Evolutionary conservation across 352 stramenopile species (phyloP), one percentile per base, ranked within the genome.

Genomic region (Phytophthora ohioensis): DNA sequence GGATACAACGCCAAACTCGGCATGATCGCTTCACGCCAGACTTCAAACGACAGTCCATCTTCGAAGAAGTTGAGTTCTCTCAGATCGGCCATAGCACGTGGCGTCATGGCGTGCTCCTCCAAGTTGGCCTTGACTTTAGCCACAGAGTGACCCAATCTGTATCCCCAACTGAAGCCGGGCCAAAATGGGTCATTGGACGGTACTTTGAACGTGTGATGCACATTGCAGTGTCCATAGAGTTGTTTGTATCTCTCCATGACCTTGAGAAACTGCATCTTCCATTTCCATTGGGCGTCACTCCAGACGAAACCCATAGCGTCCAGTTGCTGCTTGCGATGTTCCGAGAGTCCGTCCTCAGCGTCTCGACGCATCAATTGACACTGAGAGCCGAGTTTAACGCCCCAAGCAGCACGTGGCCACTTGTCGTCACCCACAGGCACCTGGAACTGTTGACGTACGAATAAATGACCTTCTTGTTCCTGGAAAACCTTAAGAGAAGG

Each of bases 131-230:
- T 69, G 0, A 77, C 56, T 17, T 88, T 90, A 64, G 92, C 84
- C 4, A 95, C 87, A 7, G 78, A 63, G 30, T 79, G 69, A 27
- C 91, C 89, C 8, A 98, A 76, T 35, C 84, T 66, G 42, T 97
- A 84, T 6, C 88, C 91, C 83, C 90, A 95, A 5, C 82, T 85
- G 12, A 90, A 76, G 39, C 92, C 67, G 5, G 92, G 88, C 92
- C 93, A 99, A 31, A 79, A 69, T 2, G 78, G 43, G 31, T 90
- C 81, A 42, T 89, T 78, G 32, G 75, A 63, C 1, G 95, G 93
- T 1, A 98, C 90, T 13, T 91, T 85, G 76, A 98, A 98, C 21
- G 88, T 85, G 53, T 94, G 83, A 30, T 94, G 91, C 5, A 98
- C 91, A 36, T 92, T 71, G 52, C 94, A 85, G 73, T 99, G 91